These are phyloP conservation scores for Xylaria telfairii DNA, from an alignment of 495 filamentous ascomycete species.

Conservation along the genomic window DNA sequence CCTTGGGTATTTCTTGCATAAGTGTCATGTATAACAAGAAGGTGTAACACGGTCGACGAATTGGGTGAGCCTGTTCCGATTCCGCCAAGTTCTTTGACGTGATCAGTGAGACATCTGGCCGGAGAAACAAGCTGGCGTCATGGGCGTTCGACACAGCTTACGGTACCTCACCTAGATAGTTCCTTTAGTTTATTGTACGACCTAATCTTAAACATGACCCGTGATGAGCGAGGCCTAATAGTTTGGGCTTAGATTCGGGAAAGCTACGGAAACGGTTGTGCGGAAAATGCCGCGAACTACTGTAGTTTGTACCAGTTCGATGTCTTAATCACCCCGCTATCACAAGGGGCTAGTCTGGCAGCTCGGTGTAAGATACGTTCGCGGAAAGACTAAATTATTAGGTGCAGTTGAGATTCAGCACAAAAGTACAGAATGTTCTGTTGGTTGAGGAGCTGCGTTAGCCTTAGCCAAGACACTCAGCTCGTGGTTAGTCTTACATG, in stretches of 20 bases:
- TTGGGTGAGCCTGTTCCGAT: neutral
- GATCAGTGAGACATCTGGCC: neutral
- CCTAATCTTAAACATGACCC: neutral
- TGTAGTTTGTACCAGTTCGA: neutral
- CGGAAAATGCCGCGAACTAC: conserved; percentile 8
- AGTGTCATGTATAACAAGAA: neutral
- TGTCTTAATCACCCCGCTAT: neutral
- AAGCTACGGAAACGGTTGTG: neutral
- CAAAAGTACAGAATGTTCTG: conserved; percentile 3
- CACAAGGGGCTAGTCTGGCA: neutral
- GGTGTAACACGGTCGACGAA: neutral
- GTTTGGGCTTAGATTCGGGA: neutral
- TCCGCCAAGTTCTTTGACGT: neutral
- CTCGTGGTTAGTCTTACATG: conserved; percentile 1
- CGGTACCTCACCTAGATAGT: neutral
- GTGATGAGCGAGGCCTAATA: conserved; percentile 1
- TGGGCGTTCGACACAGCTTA: neutral
- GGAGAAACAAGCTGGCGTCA: conserved; percentile 2
- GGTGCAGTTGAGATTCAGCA: neutral
- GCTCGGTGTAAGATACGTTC: neutral
- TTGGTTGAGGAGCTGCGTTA: neutral
- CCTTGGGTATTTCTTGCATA: conserved; percentile 8
- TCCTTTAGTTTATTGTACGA: neutral
- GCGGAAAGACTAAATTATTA: neutral
- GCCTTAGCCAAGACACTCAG: neutral